These are phyloP conservation scores for Senna siamea DNA, from an alignment of 306 rosid species.

Conservation along the genomic window DNA sequence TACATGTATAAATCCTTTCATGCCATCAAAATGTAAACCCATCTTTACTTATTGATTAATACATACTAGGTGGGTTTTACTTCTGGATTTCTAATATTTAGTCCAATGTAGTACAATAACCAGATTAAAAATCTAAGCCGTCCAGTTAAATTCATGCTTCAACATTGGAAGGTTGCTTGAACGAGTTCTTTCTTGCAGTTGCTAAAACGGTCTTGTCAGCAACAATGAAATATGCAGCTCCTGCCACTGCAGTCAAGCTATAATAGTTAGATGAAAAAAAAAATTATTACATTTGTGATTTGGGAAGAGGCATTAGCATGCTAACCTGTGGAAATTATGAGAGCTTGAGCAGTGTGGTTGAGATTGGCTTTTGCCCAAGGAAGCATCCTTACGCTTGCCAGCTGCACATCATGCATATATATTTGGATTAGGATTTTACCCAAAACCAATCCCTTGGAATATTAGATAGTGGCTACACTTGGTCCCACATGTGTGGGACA, in stretches of 20 bases:
- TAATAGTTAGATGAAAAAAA: constrained; percentile 17
- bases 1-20: constrained; percentile 31
- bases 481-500: too few relatives aligned
- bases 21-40: constrained; percentile 36
- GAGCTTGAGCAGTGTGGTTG: constrained; percentile 96
- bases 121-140: constrained; percentile 3
- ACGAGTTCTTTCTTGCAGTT: constrained; percentile 93
- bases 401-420: constrained; percentile 48
- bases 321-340: constrained; percentile 89
- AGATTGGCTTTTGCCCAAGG: constrained; percentile 98
- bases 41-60: constrained; percentile 22
- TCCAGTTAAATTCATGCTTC: constrained; percentile 44
- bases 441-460: background rate
- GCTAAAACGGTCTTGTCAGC: constrained; percentile 97
- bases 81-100: background rate
- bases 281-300: too few relatives aligned
- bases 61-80: constrained; percentile 28
- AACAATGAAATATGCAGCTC: constrained; percentile 97
- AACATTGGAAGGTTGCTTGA: constrained; percentile 52
- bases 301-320: background rate
- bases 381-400: constrained; percentile 91
- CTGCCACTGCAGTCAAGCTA: constrained; percentile 70
- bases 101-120: constrained; percentile 11
- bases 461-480: background rate
- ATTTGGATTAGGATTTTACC: constrained; percentile 12